Evolutionary conservation across 1,139 yeast genomes (phyloP), one percentile per base, ranked within the genome.

Genomic region (Yamadazyma diddensiae): DNA sequence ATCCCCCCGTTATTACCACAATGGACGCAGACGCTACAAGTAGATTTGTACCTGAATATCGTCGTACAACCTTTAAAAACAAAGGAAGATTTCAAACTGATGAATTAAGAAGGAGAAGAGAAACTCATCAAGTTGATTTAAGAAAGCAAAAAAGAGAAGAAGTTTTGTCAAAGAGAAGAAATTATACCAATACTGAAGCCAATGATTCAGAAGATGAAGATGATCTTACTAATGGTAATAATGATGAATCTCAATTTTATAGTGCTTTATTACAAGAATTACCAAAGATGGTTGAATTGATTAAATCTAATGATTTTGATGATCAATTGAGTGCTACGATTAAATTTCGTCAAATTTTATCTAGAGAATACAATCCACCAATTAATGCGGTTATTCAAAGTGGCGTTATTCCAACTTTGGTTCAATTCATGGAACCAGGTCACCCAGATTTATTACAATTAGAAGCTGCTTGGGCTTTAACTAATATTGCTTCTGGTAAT

Each of bases 391-490:
- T 94, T 33, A 90, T 94, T 46, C 82, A 86, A 55, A 74, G 90
- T 37, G 97, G 97, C 27, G 97, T 90, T 22, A 94, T 92, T 33
- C 94, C 96, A 35, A 79, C 81, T 35, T 77, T 92, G 58, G 97
- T 94, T 34, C 81, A 78, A 50, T 88, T 90, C 52, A 83, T 92
- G 86, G 67, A 70, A 41, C 79, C 82, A 34, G 74, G 77, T 32
- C 86, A 82, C 55, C 85, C 88, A 4, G 90, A 86, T 52, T 78
- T 84, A 74, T 73, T 94, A 49, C 98, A 92, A 62, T 78, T 92
- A 54, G 98, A 92, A 66, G 96, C 97, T 10, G 97, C 98, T 7
- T 94, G 98, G 98, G 97, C 98, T 13, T 74, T 92, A 51, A 94
- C 98, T 35, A 92, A 92, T 58, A 90, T 92, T 59, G 97, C 98